Evolutionary conservation across 176 grass and related monocot genomes (phyloP), one percentile per base, ranked within the genome.

Genomic region (Elymus sibiricus): DNA sequence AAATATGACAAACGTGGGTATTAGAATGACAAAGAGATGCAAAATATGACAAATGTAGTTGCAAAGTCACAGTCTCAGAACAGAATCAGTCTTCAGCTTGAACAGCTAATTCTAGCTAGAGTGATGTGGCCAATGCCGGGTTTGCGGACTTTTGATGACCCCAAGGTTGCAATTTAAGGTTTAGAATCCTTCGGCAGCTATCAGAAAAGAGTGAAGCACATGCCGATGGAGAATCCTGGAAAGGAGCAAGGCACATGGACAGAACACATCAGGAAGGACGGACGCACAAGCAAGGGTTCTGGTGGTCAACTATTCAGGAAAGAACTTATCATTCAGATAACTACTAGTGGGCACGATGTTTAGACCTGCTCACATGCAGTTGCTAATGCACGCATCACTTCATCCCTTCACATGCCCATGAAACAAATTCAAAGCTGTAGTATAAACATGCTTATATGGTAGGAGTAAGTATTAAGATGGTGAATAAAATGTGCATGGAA

Each of bases 221-320:
- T 79, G 66, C 14, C 66, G 44, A 81, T 70, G 61, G 69, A 72
- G 76, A 78, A 25, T 38, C 80, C 75, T 38, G 16, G 8, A 38
- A 67, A 74, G 22, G 32, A 64, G 60, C 7, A 60, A 46, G 59
- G 59, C 88, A 69, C 82, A 85, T 74, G 60, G 68, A 74, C 43
- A 53, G 21, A 34, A 67, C 28, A 75, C 44, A 75, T 55, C 65
- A 37, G 4, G 75, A 88, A 77, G 61, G 86, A 70, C 40, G 55
- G 31, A 83, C 72, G 42, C 74, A 79, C 79, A 58, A 44, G 56
- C 58, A 86, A 82, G 42, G 70, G 55, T 11, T 87, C 21, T 43
- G 58, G 26, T 44, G 66, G 43, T 87, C 74, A 75, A 83, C 81
- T 37, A 34, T 58, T 38, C 26, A 86, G 15, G 64, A 63, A 63